These are phyloP conservation scores for Malus fusca DNA, from an alignment of 306 rosid genomes.

Conservation along the genomic window DNA sequence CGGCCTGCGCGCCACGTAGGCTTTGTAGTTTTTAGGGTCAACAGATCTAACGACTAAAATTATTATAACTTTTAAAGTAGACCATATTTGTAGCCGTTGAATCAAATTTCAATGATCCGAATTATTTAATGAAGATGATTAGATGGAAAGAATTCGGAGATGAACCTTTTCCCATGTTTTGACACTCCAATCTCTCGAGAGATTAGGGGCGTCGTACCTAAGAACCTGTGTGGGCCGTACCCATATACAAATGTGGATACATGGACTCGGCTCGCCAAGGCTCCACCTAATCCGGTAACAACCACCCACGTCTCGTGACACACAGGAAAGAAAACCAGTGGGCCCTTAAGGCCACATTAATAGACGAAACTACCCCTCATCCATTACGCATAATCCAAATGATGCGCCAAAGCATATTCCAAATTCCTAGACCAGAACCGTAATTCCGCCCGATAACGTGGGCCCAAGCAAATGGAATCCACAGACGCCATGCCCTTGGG, in stretches of 20 bases:
- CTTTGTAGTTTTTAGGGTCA: too few species aligned
- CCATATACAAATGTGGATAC: neutral
- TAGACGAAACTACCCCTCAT: neutral
- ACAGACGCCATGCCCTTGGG: neutral
- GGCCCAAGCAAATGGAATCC: neutral
- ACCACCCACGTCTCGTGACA: neutral
- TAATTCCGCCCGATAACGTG: neutral
- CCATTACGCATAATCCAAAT: neutral
- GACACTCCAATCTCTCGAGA: too few species aligned
- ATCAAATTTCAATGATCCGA: too few species aligned
- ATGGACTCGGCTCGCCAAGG: neutral
- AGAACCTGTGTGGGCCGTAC: too few species aligned
- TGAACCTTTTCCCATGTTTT: too few species aligned
- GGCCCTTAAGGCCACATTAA: neutral
- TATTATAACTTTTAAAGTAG: too few species aligned
- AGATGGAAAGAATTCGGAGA: too few species aligned
- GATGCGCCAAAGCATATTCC: neutral
- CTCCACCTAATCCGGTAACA: constrained; percentile 10
- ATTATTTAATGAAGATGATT: too few species aligned
- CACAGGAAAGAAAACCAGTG: neutral
- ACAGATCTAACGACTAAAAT: too few species aligned
- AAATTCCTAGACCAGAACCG: neutral
- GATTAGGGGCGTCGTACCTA: too few species aligned
- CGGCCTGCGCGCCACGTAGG: too few species aligned
- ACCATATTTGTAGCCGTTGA: too few species aligned